A percentile compares a stretch with the other conserved stretches of the same genome.
Evolutionary conservation across 2,329 filamentous ascomycete species (phyloP).

Genomic region (Aspergillus texensis): DNA sequence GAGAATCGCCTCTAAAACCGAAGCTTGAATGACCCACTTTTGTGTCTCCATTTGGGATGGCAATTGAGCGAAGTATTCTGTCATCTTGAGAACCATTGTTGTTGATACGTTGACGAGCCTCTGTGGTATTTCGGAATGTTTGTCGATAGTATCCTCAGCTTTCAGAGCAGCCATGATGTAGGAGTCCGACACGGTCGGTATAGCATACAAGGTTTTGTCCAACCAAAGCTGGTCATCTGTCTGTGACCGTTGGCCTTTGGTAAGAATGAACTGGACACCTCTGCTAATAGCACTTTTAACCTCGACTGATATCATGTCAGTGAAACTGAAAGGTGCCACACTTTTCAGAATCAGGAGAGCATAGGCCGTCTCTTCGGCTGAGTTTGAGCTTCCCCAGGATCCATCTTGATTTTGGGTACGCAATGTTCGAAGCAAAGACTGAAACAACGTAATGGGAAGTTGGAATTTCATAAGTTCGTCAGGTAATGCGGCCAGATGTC

Average conservation of each 20-base stretch:
- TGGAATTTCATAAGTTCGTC: neutral
- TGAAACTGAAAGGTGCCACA: neutral
- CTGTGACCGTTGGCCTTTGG: neutral
- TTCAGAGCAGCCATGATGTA: neutral
- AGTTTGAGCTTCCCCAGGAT: neutral
- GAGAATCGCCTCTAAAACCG: neutral
- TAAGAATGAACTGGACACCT: neutral
- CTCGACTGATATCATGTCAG: neutral
- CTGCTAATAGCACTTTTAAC: neutral
- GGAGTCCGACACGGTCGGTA: neutral
- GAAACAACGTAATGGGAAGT: neutral
- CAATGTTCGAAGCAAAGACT: neutral
- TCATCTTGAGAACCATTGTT: neutral
- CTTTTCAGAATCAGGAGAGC: neutral
- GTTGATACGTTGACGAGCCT: neutral
- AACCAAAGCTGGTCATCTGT: neutral
- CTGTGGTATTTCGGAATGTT: neutral
- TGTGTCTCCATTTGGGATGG: neutral
- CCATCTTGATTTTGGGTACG: conserved; percentile 3
- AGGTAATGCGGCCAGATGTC: neutral
- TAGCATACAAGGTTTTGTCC: neutral
- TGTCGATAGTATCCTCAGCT: neutral
- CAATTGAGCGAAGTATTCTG: neutral
- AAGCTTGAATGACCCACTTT: neutral
- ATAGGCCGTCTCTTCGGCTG: conserved; percentile 3